phyloP scores from a whole-genome alignment of 2,329 filamentous ascomycete species.

The Trichophyton simii region DNA sequence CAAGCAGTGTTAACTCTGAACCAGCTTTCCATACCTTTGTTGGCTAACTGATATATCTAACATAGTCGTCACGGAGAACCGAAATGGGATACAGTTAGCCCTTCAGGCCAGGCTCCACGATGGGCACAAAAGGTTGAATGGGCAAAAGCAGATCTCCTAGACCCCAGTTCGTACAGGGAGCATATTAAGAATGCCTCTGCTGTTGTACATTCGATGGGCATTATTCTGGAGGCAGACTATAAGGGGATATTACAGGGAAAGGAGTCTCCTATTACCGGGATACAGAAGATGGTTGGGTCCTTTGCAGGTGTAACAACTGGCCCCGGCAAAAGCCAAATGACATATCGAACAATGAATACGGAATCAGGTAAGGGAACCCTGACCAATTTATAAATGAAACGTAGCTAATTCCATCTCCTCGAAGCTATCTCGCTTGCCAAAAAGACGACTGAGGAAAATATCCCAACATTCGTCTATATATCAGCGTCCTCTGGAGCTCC shows the following conservation, averaged over 20 bases:
- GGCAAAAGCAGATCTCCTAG: conserved; percentile 78
- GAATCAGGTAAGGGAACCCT: conserved; percentile 45
- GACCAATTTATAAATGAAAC: neutral
- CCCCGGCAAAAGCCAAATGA: conserved; percentile 46
- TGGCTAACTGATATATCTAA: conserved; percentile 2
- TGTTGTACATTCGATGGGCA: conserved; percentile 91
- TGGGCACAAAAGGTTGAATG: conserved; percentile 79
- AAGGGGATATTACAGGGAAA: conserved; percentile 77
- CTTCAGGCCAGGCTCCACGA: conserved; percentile 53
- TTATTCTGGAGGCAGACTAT: conserved; percentile 94
- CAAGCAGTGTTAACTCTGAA: neutral
- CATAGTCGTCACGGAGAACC: conserved; percentile 78
- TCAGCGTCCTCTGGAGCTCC: conserved; percentile 80
- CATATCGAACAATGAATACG: conserved; percentile 95
- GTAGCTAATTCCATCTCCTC: conserved; percentile 7
- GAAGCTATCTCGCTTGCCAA: conserved; percentile 68
- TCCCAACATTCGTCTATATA: conserved; percentile 68
- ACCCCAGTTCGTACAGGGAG: conserved; percentile 64
- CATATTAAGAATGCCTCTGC: conserved; percentile 66
- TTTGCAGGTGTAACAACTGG: conserved; percentile 32
- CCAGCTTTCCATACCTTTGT: neutral
- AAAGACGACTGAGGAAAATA: conserved; percentile 54
- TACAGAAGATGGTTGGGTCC: conserved; percentile 63
- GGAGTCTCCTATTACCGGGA: conserved; percentile 66
- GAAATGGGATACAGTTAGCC: conserved; percentile 67